A percentile compares a stretch with the other conserved stretches of the same genome.
phyloP scores from a whole-genome alignment of 148 eudicot species.

The Beta vulgaris region DNA sequence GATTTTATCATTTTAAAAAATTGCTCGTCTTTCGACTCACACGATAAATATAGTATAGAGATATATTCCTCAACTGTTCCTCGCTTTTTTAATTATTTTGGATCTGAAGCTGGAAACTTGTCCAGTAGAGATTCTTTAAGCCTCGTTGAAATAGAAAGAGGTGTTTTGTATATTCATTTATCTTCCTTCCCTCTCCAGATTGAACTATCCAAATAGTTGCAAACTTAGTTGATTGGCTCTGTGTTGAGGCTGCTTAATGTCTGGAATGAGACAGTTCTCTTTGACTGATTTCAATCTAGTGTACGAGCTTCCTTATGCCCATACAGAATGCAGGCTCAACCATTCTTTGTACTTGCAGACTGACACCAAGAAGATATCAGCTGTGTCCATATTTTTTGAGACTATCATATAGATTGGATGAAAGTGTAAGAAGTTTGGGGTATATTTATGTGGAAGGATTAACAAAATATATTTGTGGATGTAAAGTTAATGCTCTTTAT shows the following conservation, averaged over 20 bases:
- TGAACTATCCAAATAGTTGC: not conserved
- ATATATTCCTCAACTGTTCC: not conserved
- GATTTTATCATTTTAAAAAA: not conserved
- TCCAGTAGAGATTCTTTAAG: not conserved
- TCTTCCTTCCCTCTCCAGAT: not conserved
- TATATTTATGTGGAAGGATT: too few species aligned
- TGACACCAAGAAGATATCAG: slow-evolving; percentile 98
- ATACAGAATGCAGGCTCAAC: not conserved
- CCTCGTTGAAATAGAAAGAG: not conserved
- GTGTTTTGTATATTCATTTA: not conserved
- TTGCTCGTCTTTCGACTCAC: not conserved
- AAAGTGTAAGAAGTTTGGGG: too few species aligned
- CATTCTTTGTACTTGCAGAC: slow-evolving; percentile 51
- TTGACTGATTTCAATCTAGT: not conserved
- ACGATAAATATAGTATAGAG: not conserved
- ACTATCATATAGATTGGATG: slow-evolving; percentile 93
- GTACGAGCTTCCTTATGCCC: not conserved
- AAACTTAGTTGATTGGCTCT: not conserved
- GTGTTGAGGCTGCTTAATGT: not conserved
- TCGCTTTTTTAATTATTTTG: not conserved
- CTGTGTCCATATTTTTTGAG: slow-evolving; percentile 93
- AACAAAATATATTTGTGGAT: too few species aligned
- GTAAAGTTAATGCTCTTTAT: too few species aligned
- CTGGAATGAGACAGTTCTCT: not conserved
- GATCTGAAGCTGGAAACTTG: not conserved